Evolutionary conservation across 2,329 filamentous ascomycete species (phyloP).

Genomic region (Ascochyta viciae-villosae): DNA sequence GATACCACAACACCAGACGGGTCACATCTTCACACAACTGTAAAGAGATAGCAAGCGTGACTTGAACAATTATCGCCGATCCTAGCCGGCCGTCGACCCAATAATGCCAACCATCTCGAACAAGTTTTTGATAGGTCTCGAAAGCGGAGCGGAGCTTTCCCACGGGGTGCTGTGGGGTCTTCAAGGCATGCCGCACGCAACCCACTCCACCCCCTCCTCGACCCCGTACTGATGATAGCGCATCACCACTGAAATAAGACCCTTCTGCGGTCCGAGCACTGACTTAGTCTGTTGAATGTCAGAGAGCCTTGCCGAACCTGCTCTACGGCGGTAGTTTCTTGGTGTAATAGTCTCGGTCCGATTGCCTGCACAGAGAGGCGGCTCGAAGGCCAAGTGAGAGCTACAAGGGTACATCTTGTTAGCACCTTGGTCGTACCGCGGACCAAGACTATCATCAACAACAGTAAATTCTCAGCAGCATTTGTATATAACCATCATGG

Average conservation of each 20-base stretch:
- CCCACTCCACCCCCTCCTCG: background rate
- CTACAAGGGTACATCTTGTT: slow-evolving; percentile 15
- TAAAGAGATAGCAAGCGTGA: background rate
- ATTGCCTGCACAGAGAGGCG: slow-evolving; percentile 2
- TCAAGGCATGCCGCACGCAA: slow-evolving; percentile 3
- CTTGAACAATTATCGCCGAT: background rate
- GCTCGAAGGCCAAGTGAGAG: slow-evolving; percentile 16
- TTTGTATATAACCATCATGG: slow-evolving; percentile 17
- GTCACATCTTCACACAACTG: background rate
- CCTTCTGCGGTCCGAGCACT: background rate
- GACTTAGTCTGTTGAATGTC: background rate
- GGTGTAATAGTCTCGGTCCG: slow-evolving; percentile 14
- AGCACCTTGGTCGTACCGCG: slow-evolving; percentile 16
- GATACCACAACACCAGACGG: background rate
- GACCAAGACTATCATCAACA: slow-evolving; percentile 9
- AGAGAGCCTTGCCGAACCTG: slow-evolving; percentile 1
- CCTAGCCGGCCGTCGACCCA: background rate
- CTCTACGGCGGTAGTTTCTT: background rate
- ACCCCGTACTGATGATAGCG: slow-evolving; percentile 1
- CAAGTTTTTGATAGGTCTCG: background rate
- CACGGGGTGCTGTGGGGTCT: slow-evolving; percentile 9
- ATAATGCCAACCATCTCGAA: slow-evolving; percentile 5
- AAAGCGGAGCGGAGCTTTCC: slow-evolving; percentile 10
- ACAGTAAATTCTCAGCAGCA: background rate
- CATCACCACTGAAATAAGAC: background rate